These are phyloP conservation scores for Saccharata proteae DNA, from an alignment of 2,329 filamentous ascomycete genomes.

Conservation along the genomic window DNA sequence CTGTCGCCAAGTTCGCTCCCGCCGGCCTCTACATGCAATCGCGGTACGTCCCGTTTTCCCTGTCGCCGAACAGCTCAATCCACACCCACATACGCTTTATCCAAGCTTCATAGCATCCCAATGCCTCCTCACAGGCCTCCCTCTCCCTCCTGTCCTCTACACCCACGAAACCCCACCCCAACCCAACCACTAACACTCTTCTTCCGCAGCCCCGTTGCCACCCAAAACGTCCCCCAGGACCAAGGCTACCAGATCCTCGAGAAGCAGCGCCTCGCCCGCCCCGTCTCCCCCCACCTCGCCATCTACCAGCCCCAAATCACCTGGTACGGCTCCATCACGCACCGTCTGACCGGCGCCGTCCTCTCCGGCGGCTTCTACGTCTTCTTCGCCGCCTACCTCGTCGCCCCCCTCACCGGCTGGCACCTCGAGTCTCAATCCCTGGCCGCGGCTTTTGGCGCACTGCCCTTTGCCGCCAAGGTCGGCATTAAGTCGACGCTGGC, in stretches of 20 bases:
- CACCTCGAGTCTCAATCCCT: conserved; percentile 53
- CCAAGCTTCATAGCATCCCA: not conserved
- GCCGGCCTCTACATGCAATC: conserved; percentile 29
- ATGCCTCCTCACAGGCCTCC: not conserved
- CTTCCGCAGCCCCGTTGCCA: conserved; percentile 40
- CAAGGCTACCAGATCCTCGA: conserved; percentile 57
- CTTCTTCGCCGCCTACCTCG: conserved; percentile 71
- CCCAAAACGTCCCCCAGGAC: conserved; percentile 42
- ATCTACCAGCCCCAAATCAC: conserved; percentile 85
- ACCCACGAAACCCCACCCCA: conserved; percentile 1
- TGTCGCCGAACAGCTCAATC: not conserved
- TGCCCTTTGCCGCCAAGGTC: conserved; percentile 48
- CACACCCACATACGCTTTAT: not conserved
- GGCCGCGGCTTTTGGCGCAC: conserved; percentile 51
- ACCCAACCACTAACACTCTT: too few species aligned
- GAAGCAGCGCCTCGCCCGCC: conserved; percentile 68
- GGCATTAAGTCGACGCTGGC: conserved; percentile 46
- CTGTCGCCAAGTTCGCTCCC: conserved; percentile 26
- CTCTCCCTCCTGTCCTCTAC: conserved; percentile 2
- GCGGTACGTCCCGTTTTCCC: conserved; percentile 25
- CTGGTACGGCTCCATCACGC: conserved; percentile 63
- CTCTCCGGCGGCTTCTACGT: conserved; percentile 66
- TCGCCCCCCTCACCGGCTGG: conserved; percentile 62
- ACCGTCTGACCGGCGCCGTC: conserved; percentile 70
- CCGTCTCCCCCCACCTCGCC: conserved; percentile 69